Base-by-base conservation (phyloP, 805 yeast species). In the Candida morakotiae region DNA sequence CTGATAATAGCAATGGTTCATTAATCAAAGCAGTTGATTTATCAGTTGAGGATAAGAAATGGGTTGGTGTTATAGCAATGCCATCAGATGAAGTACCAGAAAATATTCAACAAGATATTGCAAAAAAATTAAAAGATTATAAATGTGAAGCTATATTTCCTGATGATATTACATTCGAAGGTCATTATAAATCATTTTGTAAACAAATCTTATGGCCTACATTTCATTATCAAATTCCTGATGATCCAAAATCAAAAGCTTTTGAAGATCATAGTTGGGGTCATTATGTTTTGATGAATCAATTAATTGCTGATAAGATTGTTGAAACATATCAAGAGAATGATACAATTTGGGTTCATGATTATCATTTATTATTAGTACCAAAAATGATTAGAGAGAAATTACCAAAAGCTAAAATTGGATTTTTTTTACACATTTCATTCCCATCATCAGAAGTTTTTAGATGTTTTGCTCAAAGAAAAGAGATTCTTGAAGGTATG, bases 171-270 rank as follows among this genome's bases (percentile, higher is more conserved):
- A 79, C 87, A 1, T 87, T 87, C 49, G 84, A 83, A 52, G 97
- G 97, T 15, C 96, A 89, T 54, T 93, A 93, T 59, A 79, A 79
- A 40, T 85, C 87, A 36, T 93, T 84, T 58, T 91, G 97, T 59
- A 93, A 93, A 60, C 94, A 89, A 52, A 86, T 93, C 27, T 66
- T 93, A 43, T 93, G 98, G 98, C 98, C 98, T 22, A 87, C 96
- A 2, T 72, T 93, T 45, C 81, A 77, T 49, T 93, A 93, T 56
- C 96, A 91, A 58, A 86, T 91, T 26, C 98, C 98, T 0, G 98
- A 93, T 58, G 82, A 89, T 53, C 94, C 96, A 35, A 86, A 84
- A 48, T 81, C 95, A 1, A 88, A 88, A 58, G 95, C 95, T 0
- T 93, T 91, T 60, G 96, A 91, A 59, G 96, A 87, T 47, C 94